phyloP scores from a whole-genome alignment of 805 yeast species.

The Citeromyces nyonsensis region DNA sequence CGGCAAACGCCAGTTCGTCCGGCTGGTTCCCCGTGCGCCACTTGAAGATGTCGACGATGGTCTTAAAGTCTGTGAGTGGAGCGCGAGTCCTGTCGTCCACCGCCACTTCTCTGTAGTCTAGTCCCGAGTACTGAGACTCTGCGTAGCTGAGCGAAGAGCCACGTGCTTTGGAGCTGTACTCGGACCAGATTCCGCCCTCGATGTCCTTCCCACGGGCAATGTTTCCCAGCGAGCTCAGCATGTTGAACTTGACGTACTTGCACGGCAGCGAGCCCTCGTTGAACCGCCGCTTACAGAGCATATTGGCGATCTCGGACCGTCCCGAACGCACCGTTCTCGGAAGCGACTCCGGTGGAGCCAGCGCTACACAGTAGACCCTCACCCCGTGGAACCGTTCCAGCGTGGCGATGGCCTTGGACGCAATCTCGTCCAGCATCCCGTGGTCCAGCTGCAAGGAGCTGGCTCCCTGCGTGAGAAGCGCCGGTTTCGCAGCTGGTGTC shows the following conservation, averaged over 20 bases:
- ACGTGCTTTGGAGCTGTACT: conserved; percentile 54
- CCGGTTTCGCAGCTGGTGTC: conserved; percentile 7
- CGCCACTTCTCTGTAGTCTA: conserved; percentile 63
- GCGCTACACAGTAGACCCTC: conserved; percentile 66
- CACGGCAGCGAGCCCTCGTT: conserved; percentile 69
- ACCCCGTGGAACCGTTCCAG: conserved; percentile 51
- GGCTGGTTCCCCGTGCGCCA: conserved; percentile 63
- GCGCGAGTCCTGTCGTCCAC: conserved; percentile 66
- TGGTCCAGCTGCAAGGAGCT: conserved; percentile 12
- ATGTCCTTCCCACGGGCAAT: conserved; percentile 66
- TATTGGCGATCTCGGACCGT: conserved; percentile 84
- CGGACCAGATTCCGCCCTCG: conserved; percentile 76
- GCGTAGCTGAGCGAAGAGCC: conserved; percentile 40
- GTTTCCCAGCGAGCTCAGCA: conserved; percentile 43
- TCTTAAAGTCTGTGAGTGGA: conserved; percentile 57
- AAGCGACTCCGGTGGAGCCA: conserved; percentile 65
- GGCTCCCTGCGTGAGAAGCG: neutral
- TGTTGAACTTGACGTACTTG: conserved; percentile 67
- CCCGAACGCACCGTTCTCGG: conserved; percentile 81
- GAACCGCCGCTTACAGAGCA: conserved; percentile 65
- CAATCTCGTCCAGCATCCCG: conserved; percentile 30
- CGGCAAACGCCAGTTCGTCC: conserved; percentile 64
- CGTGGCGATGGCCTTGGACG: conserved; percentile 25
- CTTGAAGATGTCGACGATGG: conserved; percentile 60
- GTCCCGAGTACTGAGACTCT: conserved; percentile 67